Evolutionary conservation across 2,329 filamentous ascomycete genomes (phyloP), one percentile per base, ranked within the genome.

Genomic region (Fusarium concolor): DNA sequence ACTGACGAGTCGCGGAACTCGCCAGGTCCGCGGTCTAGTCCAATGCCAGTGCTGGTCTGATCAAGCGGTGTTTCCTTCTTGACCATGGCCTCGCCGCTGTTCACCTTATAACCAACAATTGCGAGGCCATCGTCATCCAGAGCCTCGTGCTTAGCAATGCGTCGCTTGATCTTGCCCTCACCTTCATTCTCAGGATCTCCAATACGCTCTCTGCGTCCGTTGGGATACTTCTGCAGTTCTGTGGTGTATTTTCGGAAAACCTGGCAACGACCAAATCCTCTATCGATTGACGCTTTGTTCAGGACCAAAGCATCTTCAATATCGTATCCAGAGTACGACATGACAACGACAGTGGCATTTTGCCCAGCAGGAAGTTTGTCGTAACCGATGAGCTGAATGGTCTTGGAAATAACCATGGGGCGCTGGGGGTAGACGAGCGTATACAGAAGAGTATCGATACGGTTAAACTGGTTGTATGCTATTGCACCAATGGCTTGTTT

Each of bases 401-500:
- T 97, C 74, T 97, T 92, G 50, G 93, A 97, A 77, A 97, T 97
- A 65, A 98, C 95, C 91, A 99, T 96, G 2, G 96, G 96, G 73
- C 97, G 90, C 77, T 99, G 96, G 9, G 96, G 96, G 76, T 99
- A 99, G 5, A 99, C 96, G 83, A 99, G 92, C 2, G 97, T 92
- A 77, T 97, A 98, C 9, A 99, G 87, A 17, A 99, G 85, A 0
- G 95, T 98, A 76, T 99, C 96, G 78, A 99, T 97, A 57, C 96
- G 90, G 74, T 95, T 92, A 81, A 97, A 97, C 79, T 99, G 96
- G 77, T 99, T 99, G 77, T 97, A 97, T 17, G 95, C 96, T 76
- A 99, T 98, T 33, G 95, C 94, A 33, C 96, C 96, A 77, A 99
- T 98, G 38, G 96, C 96, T 91, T 99, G 96, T 82, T 99, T 99